These are phyloP conservation scores for Komagataella populi DNA, from an alignment of 805 yeast species.

Conservation along the genomic window DNA sequence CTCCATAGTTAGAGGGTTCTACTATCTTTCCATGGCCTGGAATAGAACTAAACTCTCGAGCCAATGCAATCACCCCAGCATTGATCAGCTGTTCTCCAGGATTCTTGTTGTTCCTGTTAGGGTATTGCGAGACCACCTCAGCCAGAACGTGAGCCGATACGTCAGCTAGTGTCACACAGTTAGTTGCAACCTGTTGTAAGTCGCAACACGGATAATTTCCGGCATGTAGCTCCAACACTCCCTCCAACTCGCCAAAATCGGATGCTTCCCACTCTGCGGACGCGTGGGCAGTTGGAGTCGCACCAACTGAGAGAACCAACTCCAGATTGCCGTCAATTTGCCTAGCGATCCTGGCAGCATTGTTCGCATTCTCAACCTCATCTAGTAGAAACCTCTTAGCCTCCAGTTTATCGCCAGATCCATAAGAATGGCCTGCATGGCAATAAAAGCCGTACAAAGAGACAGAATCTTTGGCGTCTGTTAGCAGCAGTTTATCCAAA, in stretches of 20 bases:
- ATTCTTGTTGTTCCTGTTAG: slow-evolving; percentile 31
- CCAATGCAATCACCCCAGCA: slow-evolving; percentile 60
- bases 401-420: slow-evolving; percentile 25
- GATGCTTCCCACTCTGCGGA: slow-evolving; percentile 16
- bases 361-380: slow-evolving; percentile 43
- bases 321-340: slow-evolving; percentile 20
- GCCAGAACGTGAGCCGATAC: slow-evolving; percentile 43
- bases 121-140: slow-evolving; percentile 46
- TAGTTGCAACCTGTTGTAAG: slow-evolving; percentile 65
- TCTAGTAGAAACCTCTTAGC: slow-evolving; percentile 36
- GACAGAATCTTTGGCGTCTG: slow-evolving; percentile 18
- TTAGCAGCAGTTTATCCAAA: slow-evolving; percentile 17
- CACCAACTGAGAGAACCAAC: slow-evolving; percentile 58
- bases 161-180: slow-evolving; percentile 29
- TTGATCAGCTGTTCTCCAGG: slow-evolving; percentile 56
- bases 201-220: slow-evolving; percentile 70
- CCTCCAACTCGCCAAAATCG: slow-evolving; percentile 15
- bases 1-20: slow-evolving; percentile 25
- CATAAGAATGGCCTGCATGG: slow-evolving; percentile 71
- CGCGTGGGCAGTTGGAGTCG: slow-evolving; percentile 71
- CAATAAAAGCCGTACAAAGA: slow-evolving; percentile 57
- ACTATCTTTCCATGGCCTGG: slow-evolving; percentile 43
- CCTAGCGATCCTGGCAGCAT: slow-evolving; percentile 30
- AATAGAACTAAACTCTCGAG: slow-evolving; percentile 47
- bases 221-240: slow-evolving; percentile 59